Evolutionary conservation across 2,329 filamentous ascomycete genomes (phyloP), one percentile per base, ranked within the genome.

Genomic region (Talaromyces albobiverticillius): DNA sequence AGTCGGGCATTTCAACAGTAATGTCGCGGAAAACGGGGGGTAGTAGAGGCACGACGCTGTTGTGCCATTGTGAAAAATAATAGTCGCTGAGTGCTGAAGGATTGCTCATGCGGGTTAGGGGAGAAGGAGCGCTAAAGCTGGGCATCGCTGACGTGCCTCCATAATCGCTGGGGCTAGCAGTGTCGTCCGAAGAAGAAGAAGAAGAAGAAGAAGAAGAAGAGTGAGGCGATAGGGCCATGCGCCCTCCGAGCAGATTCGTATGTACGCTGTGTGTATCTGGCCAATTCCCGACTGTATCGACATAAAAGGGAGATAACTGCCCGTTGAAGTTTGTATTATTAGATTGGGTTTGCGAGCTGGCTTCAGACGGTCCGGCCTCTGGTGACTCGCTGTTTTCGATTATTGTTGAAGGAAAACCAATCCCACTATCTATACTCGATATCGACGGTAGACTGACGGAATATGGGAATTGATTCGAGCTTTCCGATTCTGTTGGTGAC

Each of bases 41-140:
- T 10, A 29, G 29, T 10, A 51, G 38, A 51, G 49, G 25, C 2
- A 14, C 49, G 2, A 51, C 49, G 20, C 40, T 18, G 29, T 51
- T 45, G 49, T 51, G 49, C 49, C 49, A 51, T 32, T 51, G 49
- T 6, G 49, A 16, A 25, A 51, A 43, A 16, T 51, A 51, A 23
- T 23, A 42, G 14, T 51, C 49, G 22, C 26, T 43, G n/a, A 51
- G 47, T 8, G 23, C 32, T 34, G 18, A 23, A 25, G 25, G 13
- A 42, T 51, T 45, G 16, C 41, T 32, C 18, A 45, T 51, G 7
- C 41, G 25, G 22, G 38, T 23, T 13, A 45, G 22, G n/a, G 36
- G 49, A 14, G 31, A 51, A 31, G 18, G 31, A 23, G 22, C 14
- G 5, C n/a, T 16, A 45, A 20, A 26, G 14, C 16, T 43, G 20